Evolutionary conservation across 352 stramenopile species (phyloP).

Genomic region (Globisporangium cylindrosporum): DNA sequence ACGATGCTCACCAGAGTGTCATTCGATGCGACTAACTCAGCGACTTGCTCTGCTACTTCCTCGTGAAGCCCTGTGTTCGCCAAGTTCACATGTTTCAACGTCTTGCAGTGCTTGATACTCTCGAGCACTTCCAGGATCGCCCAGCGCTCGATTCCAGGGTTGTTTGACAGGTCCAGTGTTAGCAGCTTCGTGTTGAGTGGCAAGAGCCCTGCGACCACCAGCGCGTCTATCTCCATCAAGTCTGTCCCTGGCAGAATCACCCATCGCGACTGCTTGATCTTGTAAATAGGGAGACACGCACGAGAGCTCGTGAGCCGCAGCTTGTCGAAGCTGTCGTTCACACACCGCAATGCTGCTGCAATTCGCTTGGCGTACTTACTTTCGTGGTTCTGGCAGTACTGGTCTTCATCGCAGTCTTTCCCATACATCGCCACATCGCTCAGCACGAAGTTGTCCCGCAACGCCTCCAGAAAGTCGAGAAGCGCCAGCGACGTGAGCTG

Average conservation of each 20-base stretch:
- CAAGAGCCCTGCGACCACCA: constrained; percentile 58
- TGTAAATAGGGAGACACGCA: constrained; percentile 54
- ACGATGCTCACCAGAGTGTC: constrained; percentile 54
- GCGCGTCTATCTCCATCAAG: constrained; percentile 57
- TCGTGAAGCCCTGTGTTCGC: constrained; percentile 55
- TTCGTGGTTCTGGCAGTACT: constrained; percentile 54
- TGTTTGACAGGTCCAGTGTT: constrained; percentile 64
- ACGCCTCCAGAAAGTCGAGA: constrained; percentile 33
- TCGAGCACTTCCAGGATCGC: constrained; percentile 51
- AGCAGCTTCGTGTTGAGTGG: constrained; percentile 51
- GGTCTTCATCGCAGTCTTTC: constrained; percentile 47
- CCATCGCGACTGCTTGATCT: constrained; percentile 64
- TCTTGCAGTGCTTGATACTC: constrained; percentile 49
- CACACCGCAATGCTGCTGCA: constrained; percentile 37
- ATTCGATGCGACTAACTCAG: constrained; percentile 56
- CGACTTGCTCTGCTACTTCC: constrained; percentile 55
- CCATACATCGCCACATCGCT: constrained; percentile 47
- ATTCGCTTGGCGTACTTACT: constrained; percentile 49
- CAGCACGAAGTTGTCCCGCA: constrained; percentile 63
- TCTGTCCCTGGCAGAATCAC: constrained; percentile 31
- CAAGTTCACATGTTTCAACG: constrained; percentile 51
- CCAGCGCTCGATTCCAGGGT: constrained; percentile 45
- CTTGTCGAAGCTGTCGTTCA: constrained; percentile 51
- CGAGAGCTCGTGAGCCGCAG: constrained; percentile 37
- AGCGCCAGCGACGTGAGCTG: constrained; percentile 42